Evolutionary conservation across 176 grass and related monocot genomes (phyloP), one percentile per base, ranked within the genome.

Genomic region (Oryza glumipatula): DNA sequence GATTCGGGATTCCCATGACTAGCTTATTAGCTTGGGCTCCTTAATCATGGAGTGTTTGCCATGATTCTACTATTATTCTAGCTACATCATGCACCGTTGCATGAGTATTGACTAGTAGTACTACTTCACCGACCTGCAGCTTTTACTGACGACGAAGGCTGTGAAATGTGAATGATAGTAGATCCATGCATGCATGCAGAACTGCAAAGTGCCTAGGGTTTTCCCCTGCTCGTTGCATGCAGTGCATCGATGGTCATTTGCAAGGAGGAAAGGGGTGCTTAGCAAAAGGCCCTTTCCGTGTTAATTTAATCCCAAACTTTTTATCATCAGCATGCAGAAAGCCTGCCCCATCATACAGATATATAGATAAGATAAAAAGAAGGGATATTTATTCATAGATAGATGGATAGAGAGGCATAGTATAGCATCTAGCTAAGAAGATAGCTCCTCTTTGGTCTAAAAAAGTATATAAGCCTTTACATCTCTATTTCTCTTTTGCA

Each of bases 261-360:
- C 85, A 88, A 79, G 90, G 89, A 46, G 78, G 64, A 86, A 68
- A 67, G 80, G 80, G 58, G 58, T 63, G n/a, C n/a, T 22, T 63
- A 63, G 69, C 43, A 86, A 89, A 93, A 85, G 81, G 76, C 22
- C 72, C 90, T 92, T 82, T 86, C 26, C 35, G 41, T 80, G 24
- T 36, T 82, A 77, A 38, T 45, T 44, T 78, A 76, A 84, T 74
- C 85, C 19, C 11, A 3, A 76, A 39, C 88, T 91, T 96, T 96
- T 74, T 91, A 91, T 91, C 88, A 76, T 65, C 82, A 77, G 82
- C 67, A 65, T 65, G 85, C 70, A 32, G 64, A 93, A 91, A 88
- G 74, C 64, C 76, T 70, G 83, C 45, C 52, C 84, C 84, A 68
- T 74, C 68, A 15, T 79, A 43, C 28, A 24, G 66, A 51, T 58